phyloP scores from a whole-genome alignment of 306 rosid genomes.

The Crotalaria pallida region DNA sequence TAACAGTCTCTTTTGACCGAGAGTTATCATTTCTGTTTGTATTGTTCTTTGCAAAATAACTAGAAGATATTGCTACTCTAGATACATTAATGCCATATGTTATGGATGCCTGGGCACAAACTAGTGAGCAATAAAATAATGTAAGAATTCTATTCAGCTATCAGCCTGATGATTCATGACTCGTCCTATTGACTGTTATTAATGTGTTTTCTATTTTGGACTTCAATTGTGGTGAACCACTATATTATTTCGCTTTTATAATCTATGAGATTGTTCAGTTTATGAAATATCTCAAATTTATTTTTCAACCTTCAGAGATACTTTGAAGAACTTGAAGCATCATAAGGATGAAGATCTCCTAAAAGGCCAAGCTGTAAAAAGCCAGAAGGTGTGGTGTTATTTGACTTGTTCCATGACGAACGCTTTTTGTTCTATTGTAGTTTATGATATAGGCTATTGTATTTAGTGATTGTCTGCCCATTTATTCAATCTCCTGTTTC shows the following conservation, averaged over 20 bases:
- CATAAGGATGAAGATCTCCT: slow-evolving; percentile 81
- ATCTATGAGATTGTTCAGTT: background rate
- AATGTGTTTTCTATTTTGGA: background rate
- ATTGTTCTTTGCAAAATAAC: background rate
- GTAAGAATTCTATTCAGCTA: background rate
- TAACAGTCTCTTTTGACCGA: background rate
- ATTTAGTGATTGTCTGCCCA: background rate
- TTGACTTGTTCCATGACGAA: background rate
- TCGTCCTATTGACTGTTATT: background rate
- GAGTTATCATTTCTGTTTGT: background rate
- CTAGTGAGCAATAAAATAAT: background rate
- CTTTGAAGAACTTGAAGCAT: slow-evolving; percentile 66
- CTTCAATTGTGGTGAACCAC: background rate
- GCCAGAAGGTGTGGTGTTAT: slow-evolving; percentile 59
- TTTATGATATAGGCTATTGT: background rate
- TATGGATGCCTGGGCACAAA: background rate
- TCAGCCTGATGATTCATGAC: slow-evolving; percentile 1
- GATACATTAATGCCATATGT: background rate
- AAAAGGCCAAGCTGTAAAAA: slow-evolving; percentile 84
- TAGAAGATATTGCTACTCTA: background rate
- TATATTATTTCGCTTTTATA: background rate
- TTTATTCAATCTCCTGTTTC: background rate
- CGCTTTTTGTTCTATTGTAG: background rate
- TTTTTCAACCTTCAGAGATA: slow-evolving; percentile 39
- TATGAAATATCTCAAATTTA: slow-evolving; percentile 12